Conservation (phyloP, 2,329 filamentous ascomycete species). For the Trichoderma guizhouense region DNA sequence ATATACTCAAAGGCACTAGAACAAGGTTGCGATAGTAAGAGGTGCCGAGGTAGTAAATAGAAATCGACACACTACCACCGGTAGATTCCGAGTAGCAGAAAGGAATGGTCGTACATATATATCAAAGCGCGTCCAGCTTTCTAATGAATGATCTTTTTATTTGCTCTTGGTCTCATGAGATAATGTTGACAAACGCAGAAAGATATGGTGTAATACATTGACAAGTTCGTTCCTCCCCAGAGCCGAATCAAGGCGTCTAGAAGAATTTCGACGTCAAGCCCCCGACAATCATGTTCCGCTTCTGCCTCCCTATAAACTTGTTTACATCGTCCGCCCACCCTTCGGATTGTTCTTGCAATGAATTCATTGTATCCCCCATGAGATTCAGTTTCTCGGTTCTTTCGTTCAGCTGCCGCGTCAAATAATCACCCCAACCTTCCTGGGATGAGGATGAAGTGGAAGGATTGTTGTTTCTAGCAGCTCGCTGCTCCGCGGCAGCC, state of each 20-base stretch:
- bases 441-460: constrained; percentile 34
- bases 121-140: neutral
- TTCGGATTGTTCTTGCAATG: constrained; percentile 73
- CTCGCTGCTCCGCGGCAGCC: constrained; percentile 68
- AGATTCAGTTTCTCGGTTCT: constrained; percentile 82
- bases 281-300: constrained; percentile 66
- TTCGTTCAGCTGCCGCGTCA: constrained; percentile 84
- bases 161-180: neutral
- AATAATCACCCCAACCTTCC: constrained; percentile 74
- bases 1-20: neutral
- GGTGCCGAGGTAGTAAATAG: neutral
- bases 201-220: neutral
- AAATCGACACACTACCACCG: neutral
- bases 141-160: neutral
- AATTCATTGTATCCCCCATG: constrained; percentile 81
- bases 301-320: constrained; percentile 84
- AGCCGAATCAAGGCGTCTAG: neutral
- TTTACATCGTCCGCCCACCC: constrained; percentile 85
- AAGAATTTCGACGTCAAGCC: constrained; percentile 3
- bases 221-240: neutral
- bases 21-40: neutral
- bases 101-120: neutral
- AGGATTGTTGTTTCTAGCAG: constrained; percentile 40
- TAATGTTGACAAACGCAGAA: neutral
- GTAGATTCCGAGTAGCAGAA: neutral